Conservation (phyloP, 176 grass and related monocot species). For the Tuctoria greenei region DNA sequence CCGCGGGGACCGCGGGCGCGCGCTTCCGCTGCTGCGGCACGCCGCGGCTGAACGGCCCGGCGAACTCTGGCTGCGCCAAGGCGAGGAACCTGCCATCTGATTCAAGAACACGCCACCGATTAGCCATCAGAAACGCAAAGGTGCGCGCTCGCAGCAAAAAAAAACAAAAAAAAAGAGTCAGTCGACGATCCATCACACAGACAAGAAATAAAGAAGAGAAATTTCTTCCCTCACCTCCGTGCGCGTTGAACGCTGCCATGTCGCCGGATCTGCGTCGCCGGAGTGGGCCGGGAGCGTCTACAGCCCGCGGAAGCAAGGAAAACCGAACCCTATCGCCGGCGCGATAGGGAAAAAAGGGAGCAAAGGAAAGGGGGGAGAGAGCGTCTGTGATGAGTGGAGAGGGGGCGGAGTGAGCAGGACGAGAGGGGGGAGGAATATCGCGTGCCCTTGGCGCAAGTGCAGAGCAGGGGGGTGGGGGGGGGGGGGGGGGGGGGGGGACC, state of each 20-base stretch:
- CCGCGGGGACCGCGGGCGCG: conserved; percentile 45
- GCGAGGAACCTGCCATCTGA: conserved; percentile 59
- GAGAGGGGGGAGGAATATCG: neutral
- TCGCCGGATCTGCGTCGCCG: conserved; percentile 12
- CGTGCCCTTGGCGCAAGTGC: too few species aligned
- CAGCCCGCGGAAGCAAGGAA: conserved; percentile 25
- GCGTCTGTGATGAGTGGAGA: neutral
- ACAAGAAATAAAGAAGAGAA: neutral
- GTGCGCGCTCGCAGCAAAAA: neutral
- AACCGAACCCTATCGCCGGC: conserved; percentile 52
- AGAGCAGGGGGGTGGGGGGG: too few species aligned
- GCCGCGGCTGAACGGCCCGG: conserved; percentile 42
- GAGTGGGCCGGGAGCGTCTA: conserved; percentile 57
- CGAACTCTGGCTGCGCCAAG: conserved; percentile 35
- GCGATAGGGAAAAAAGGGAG: conserved; percentile 56
- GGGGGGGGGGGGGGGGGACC: too few species aligned
- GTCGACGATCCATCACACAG: neutral
- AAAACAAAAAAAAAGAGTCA: neutral
- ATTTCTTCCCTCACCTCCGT: conserved; percentile 39
- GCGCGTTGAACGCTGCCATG: conserved; percentile 59
- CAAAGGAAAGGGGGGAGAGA: neutral
- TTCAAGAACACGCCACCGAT: neutral
- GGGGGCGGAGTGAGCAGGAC: neutral
- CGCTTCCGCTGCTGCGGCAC: conserved; percentile 65
- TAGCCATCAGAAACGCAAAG: neutral